Evolutionary conservation across 148 eudicot species (phyloP), one percentile per base, ranked within the genome.

Genomic region (Chenopodium formosanum): DNA sequence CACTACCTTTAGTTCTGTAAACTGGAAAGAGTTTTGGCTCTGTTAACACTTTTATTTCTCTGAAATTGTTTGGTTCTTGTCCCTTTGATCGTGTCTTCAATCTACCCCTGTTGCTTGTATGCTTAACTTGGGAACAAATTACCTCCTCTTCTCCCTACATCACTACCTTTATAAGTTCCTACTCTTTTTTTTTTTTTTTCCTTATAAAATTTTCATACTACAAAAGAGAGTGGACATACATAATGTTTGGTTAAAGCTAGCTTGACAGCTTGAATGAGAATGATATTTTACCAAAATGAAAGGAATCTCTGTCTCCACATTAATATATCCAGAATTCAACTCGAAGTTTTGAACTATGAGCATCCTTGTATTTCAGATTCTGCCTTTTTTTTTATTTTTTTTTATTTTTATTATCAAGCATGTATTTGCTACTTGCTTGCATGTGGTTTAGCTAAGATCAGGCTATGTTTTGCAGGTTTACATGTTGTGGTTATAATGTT

Each of bases 401-500:
- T 25, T 25, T 25, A 25, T 25, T 25, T 25, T 20, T 20, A 9
- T 5, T 6, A 48, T 52, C 19, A 19, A 52, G 62, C 22, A 17
- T 58, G n/a, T 31, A 20, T 58, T 7, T 76, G 53, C 80, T 14
- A 29, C 73, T 37, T 29, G 50, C 27, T 10, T 63, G 46, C 68
- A 34, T 12, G 9, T 27, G 29, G 25, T 20, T 75, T 25, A 25
- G 20, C 74, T 62, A 74, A 48, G 37, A n/a, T 53, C 1, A 7
- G 34, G 32, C 17, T 19, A 47, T 13, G 4, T n/a, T 76, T 82
- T 77, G 81, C 97, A 94, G 98, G 98, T 81, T 81, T 97, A 71
- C 98, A 97, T 89, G 99, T 94, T 22, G 86, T 87, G 70, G 85
- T 97, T 67, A 90, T 87, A 27, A 94, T 94, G 98, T 94, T 94